Percentiles rank a stretch among this genome's conserved stretches.
phyloP scores from a whole-genome alignment of 139 green algal species.

The Coccomyxa sp. region DNA sequence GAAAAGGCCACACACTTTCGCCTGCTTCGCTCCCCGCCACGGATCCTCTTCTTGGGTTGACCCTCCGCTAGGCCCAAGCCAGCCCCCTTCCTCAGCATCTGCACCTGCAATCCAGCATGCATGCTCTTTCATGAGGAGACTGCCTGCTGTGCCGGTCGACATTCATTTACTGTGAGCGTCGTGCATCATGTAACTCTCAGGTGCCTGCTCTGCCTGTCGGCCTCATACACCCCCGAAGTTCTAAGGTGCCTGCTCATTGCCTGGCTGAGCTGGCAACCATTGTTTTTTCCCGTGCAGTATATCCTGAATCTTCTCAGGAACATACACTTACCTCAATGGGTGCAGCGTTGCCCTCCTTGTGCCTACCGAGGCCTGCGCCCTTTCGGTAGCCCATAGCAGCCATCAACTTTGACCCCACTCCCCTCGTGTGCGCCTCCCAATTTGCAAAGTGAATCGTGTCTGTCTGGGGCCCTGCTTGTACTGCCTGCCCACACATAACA shows the following conservation, averaged over 20 bases:
- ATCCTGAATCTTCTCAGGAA: too few relatives aligned
- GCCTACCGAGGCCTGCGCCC: not conserved
- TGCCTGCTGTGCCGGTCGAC: not conserved
- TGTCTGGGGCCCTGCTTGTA: not conserved
- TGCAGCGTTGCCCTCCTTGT: not conserved
- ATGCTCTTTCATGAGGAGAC: not conserved
- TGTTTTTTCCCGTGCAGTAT: too few relatives aligned
- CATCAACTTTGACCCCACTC: not conserved
- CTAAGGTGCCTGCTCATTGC: too few relatives aligned
- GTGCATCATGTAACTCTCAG: too few relatives aligned
- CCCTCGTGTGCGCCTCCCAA: conserved; percentile 4
- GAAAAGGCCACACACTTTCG: too few relatives aligned
- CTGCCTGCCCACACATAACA: not conserved
- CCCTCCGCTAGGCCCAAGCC: not conserved
- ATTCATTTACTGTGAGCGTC: too few relatives aligned
- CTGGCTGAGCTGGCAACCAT: too few relatives aligned
- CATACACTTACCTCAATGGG: not conserved
- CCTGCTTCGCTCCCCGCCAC: too few relatives aligned
- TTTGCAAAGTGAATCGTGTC: not conserved
- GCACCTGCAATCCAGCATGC: not conserved
- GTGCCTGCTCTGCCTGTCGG: too few relatives aligned
- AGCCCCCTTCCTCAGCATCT: not conserved
- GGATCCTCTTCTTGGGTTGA: too few relatives aligned
- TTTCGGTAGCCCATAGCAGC: not conserved
- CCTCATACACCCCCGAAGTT: too few relatives aligned